These are phyloP conservation scores for Saccharomycopsis oosterbeekiorum DNA, from an alignment of 805 yeast genomes.

Conservation along the genomic window DNA sequence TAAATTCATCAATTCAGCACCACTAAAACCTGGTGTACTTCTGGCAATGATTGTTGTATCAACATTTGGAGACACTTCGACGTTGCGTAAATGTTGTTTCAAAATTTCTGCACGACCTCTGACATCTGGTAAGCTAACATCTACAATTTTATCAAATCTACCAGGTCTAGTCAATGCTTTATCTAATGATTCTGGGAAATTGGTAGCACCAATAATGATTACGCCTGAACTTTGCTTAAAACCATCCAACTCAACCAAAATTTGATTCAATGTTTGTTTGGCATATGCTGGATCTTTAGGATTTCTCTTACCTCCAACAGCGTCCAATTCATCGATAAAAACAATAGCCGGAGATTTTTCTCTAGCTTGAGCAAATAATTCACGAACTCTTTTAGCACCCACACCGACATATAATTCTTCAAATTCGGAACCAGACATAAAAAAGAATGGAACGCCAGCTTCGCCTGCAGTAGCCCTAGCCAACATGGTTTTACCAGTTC, in stretches of 20 bases:
- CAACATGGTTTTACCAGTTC: conserved; percentile 94
- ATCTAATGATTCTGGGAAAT: conserved; percentile 94
- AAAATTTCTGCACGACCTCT: conserved; percentile 93
- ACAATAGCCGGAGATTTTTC: conserved; percentile 94
- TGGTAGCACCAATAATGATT: conserved; percentile 95
- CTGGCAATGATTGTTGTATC: conserved; percentile 88
- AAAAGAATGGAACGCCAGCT: conserved; percentile 97
- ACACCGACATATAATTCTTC: conserved; percentile 98
- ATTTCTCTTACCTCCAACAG: conserved; percentile 95
- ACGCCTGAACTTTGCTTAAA: conserved; percentile 87
- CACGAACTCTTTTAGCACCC: conserved; percentile 96
- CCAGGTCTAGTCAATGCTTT: conserved; percentile 98
- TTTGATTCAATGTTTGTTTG: conserved; percentile 92
- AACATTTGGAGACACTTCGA: conserved; percentile 75
- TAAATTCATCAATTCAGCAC: conserved; percentile 91
- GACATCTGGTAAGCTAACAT: conserved; percentile 94
- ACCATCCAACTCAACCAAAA: conserved; percentile 93
- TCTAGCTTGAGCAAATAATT: conserved; percentile 85
- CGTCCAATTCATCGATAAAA: conserved; percentile 96
- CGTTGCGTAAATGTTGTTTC: conserved; percentile 83
- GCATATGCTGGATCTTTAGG: conserved; percentile 98
- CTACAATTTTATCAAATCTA: conserved; percentile 90
- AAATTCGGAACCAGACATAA: conserved; percentile 97
- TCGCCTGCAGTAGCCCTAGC: conserved; percentile 99
- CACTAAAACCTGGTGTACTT: conserved; percentile 97